Conservation (phyloP, 2,329 filamentous ascomycete genomes). For the Fusarium sp. region DNA sequence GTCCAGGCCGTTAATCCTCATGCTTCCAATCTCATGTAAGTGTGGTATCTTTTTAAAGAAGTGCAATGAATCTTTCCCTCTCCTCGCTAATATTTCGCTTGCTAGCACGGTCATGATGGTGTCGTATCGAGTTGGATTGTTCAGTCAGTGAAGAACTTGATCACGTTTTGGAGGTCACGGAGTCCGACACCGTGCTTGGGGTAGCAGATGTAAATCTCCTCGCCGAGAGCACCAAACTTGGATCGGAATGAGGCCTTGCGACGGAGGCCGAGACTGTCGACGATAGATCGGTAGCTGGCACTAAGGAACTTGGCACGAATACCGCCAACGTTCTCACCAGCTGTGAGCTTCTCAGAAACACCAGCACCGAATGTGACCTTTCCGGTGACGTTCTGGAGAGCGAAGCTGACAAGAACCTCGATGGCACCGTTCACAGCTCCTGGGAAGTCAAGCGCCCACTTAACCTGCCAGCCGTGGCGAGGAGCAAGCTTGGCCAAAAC, state of each 20-base stretch:
- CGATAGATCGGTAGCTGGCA: slow-evolving; percentile 85
- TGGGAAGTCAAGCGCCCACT: slow-evolving; percentile 96
- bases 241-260: slow-evolving; percentile 90
- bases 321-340: slow-evolving; percentile 85
- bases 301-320: slow-evolving; percentile 84
- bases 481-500: slow-evolving; percentile 86
- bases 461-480: slow-evolving; percentile 90
- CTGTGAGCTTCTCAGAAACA: slow-evolving; percentile 78
- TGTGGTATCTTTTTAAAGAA: slow-evolving; percentile 37
- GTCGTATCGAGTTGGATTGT: neutral
- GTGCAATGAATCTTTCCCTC: slow-evolving; percentile 5
- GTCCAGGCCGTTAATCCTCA: slow-evolving; percentile 28
- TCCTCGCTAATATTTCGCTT: slow-evolving; percentile 12
- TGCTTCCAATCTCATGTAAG: slow-evolving; percentile 21
- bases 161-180: slow-evolving; percentile 83
- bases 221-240: slow-evolving; percentile 88
- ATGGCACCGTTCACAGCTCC: slow-evolving; percentile 88
- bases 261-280: slow-evolving; percentile 83
- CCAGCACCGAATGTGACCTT: slow-evolving; percentile 89
- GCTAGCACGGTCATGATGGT: slow-evolving; percentile 6
- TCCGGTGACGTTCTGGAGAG: slow-evolving; percentile 66
- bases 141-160: slow-evolving; percentile 89
- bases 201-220: slow-evolving; percentile 91
- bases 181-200: slow-evolving; percentile 87
- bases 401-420: slow-evolving; percentile 82